Evolutionary conservation across 352 stramenopile species (phyloP).

Genomic region (Phytophthora boehmeriae): DNA sequence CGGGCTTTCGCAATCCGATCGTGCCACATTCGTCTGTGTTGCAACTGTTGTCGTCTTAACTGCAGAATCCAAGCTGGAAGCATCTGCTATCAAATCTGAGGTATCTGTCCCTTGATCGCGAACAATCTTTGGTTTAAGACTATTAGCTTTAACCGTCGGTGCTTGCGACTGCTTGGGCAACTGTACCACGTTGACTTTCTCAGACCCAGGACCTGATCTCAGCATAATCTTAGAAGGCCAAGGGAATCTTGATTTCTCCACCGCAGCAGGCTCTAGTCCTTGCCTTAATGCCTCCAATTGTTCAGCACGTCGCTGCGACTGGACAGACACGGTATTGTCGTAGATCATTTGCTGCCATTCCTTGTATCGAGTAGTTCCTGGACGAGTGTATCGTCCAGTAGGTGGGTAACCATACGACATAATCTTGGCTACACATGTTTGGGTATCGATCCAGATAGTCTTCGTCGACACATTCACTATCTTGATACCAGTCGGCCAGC

Average conservation of each 20-base stretch:
- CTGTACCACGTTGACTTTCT: background rate
- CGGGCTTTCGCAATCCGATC: no score
- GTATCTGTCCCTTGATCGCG: no score
- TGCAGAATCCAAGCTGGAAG: background rate
- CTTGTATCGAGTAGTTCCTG: background rate
- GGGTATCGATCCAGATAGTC: background rate
- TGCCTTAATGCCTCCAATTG: background rate
- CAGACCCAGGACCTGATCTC: background rate
- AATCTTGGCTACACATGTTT: background rate
- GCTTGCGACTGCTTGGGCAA: no score
- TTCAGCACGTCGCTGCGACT: background rate
- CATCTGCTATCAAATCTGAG: no score
- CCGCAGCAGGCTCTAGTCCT: background rate
- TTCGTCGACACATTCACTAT: no score
- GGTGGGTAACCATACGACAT: no score
- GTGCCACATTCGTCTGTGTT: no score
- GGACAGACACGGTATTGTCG: background rate
- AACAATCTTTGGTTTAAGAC: background rate
- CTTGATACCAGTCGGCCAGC: no score
- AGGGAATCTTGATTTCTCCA: background rate
- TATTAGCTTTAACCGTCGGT: background rate
- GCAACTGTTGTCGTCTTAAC: no score
- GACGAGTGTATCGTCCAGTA: no score
- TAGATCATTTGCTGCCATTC: constrained; percentile 3
- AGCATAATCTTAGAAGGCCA: constrained; percentile 1